Evolutionary conservation across 2,329 filamentous ascomycete genomes (phyloP), one percentile per base, ranked within the genome.

Genomic region (Stenocarpella maydis): DNA sequence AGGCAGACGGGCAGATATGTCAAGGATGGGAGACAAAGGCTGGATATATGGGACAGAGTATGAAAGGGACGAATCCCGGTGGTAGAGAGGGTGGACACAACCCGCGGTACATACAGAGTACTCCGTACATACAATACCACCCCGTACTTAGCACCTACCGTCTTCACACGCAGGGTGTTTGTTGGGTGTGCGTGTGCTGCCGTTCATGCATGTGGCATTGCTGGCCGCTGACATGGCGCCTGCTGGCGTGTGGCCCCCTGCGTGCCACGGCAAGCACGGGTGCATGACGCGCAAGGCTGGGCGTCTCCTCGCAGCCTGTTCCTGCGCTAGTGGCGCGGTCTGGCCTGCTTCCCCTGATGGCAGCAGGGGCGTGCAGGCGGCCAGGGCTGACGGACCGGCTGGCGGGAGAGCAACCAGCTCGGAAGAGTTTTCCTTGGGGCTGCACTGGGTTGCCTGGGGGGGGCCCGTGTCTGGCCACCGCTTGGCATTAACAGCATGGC

Each of bases 221-320:
- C 12, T 19, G 17, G n/a, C 52, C n/a, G 49, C 49, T n/a, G 26
- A 17, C 28, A 17, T 54, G 26, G 26, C 34, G 58, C 58, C 58
- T 63, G 43, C 43, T 63, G 58, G 58, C 58, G 58, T 63, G 58
- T 15, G 28, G 28, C 58, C 50, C 58, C 58, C 58, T 63, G 58
- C 58, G 43, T 49, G 58, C 28, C 4, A 63, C 49, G 58, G 58
- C 41, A 63, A 63, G 58, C 43, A 43, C 58, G 49, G 43, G n/a
- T 28, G 28, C 58, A 49, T 1, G n/a, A 17, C 58, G 58, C 49
- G 43, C 58, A 41, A 63, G 49, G 49, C 43, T n/a, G 58, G 58
- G 58, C 1, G 43, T 14, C 3, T 63, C 12, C 58, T 63, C 28
- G 58, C 58, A 49, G 28, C 28, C 37, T 49, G 58, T 63, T 63